Base-by-base conservation (phyloP, 2,329 filamentous ascomycete genomes). In the Penicillium sp. region DNA sequence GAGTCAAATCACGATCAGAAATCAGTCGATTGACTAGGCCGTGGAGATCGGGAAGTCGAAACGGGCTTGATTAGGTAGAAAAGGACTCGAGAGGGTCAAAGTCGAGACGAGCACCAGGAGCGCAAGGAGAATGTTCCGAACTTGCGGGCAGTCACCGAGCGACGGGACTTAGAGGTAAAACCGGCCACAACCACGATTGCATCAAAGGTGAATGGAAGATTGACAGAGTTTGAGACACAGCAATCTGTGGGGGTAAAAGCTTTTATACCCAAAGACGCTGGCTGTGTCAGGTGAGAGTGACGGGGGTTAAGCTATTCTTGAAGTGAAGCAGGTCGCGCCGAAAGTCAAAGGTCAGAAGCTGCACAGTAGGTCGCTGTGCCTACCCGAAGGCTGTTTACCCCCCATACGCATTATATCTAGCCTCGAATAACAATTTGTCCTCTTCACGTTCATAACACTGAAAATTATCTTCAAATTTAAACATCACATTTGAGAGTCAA, bases 131-230 rank as follows among this genome's bases (percentile, higher is more conserved):
- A 14, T 37, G 12, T 22, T 49, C 46, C 46, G 46, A 22, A 49
- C 44, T 56, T 52, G 51, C 57, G 58, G 59, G 57, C 53, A 57
- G 45, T 55, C 56, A 56, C 49, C 50, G 50, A 55, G 47, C 48
- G 51, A 43, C 53, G 54, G 47, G 46, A 51, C 23, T 23, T 31
- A 47, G n/a, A 37, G 20, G n/a, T n/a, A 23, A 23, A 40, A 33
- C 11, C 44, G 31, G 42, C 52, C 46, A 47, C 51, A 52, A 49
- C 25, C 35, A 20, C 11, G 31, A 20, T 47, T 41, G 33, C 43
- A n/a, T 42, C 35, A 42, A 50, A 50, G 12, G 22, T 15, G 22
- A 47, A 53, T 23, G n/a, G 26, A 41, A 47, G 23, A n/a, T 15
- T 25, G 29, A 50, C 15, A 25, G 29, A 22, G 18, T n/a, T 31